Evolutionary conservation across 106 monocot species (phyloP).

Genomic region (Narthecium ossifragum): DNA sequence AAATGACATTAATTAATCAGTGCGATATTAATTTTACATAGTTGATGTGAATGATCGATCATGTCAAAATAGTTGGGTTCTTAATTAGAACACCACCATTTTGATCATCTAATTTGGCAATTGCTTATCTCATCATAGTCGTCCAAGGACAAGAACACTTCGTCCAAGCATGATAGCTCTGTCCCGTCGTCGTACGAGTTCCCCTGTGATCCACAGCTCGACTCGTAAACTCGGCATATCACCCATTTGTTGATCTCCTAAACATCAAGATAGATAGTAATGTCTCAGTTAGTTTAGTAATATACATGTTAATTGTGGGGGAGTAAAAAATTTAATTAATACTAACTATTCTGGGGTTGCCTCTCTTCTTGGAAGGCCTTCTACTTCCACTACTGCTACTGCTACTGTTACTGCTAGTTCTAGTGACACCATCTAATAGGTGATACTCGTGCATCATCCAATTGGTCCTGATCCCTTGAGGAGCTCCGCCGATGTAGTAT

Average conservation of each 20-base stretch:
- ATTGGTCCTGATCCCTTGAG: constrained; percentile 47
- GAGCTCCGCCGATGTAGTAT: constrained; percentile 39
- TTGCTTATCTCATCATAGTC: constrained; percentile 83
- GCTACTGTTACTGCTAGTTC: constrained; percentile 2
- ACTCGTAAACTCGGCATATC: constrained; percentile 64
- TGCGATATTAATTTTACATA: too few species aligned
- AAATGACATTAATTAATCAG: neutral
- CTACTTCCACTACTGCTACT: constrained; percentile 2
- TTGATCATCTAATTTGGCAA: constrained; percentile 33
- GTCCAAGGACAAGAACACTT: constrained; percentile 81
- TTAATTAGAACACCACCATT: too few species aligned
- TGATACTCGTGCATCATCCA: constrained; percentile 95
- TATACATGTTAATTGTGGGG: neutral
- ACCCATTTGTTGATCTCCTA: constrained; percentile 67
- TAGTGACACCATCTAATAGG: constrained; percentile 19
- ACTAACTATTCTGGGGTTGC: constrained; percentile 27
- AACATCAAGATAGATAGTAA: neutral
- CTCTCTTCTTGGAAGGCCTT: constrained; percentile 31
- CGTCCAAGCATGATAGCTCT: constrained; percentile 88
- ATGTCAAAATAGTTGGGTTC: too few species aligned
- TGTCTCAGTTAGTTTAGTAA: neutral
- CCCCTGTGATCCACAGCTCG: constrained; percentile 30
- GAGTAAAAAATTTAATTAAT: neutral
- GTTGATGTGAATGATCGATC: neutral
- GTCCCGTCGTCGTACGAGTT: constrained; percentile 40